Conservation (phyloP, 768 basidiomycete genomes). For the Sporobolomyces roseus region DNA sequence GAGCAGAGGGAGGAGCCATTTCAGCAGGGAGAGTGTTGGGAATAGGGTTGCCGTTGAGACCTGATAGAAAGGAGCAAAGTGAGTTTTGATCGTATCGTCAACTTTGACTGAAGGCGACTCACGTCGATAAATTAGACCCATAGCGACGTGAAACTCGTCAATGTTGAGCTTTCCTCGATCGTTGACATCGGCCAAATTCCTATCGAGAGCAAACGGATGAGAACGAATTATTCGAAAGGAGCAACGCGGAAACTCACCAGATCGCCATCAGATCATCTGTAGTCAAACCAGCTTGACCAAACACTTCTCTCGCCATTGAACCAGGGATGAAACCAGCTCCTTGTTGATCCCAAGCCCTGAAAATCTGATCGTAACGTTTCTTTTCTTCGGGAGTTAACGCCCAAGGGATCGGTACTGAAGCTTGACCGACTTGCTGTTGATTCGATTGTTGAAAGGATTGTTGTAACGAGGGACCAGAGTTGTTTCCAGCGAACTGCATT, state of each 20-base stretch:
- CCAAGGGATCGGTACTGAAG: slow-evolving; percentile 75
- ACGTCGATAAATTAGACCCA: slow-evolving; percentile 97
- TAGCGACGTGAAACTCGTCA: slow-evolving; percentile 95
- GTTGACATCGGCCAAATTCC: slow-evolving; percentile 86
- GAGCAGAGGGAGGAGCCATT: slow-evolving; percentile 83
- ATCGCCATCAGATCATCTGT: slow-evolving; percentile 88
- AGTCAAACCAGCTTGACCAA: slow-evolving; percentile 83
- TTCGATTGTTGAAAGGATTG: slow-evolving; percentile 43
- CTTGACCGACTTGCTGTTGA: slow-evolving; percentile 59
- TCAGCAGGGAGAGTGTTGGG: slow-evolving; percentile 83
- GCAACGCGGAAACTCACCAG: slow-evolving; percentile 60
- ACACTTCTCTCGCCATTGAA: slow-evolving; percentile 78
- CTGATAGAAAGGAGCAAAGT: slow-evolving; percentile 51
- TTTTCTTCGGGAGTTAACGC: slow-evolving; percentile 80
- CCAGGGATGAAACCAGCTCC: slow-evolving; percentile 81
- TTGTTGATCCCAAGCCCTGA: slow-evolving; percentile 88
- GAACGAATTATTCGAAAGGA: slow-evolving; percentile 1
- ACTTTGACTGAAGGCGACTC: slow-evolving; percentile 50
- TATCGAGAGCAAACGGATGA: slow-evolving; percentile 46
- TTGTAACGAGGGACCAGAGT: slow-evolving; percentile 9
- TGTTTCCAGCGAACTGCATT: slow-evolving; percentile 34
- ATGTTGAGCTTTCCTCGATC: slow-evolving; percentile 93
- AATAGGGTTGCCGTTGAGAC: slow-evolving; percentile 83
- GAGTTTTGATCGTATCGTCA: background rate
- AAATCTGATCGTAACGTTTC: slow-evolving; percentile 94